Evolutionary conservation across 2,329 filamentous ascomycete genomes (phyloP).

Genomic region (Monosporascus sp.): DNA sequence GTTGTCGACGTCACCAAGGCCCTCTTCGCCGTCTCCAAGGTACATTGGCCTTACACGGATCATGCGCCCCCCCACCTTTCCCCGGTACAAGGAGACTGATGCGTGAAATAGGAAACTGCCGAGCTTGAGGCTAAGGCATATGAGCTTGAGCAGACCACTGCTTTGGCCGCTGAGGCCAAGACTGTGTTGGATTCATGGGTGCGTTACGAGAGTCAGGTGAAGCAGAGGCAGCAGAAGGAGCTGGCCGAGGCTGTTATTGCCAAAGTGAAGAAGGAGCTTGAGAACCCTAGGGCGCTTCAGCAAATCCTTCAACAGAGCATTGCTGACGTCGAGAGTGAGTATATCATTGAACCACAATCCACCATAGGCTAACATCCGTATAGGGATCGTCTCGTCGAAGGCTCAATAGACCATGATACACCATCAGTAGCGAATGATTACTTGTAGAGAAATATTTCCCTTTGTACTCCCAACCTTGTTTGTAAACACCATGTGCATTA

Average conservation of each 20-base stretch:
- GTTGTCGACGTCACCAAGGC: conserved; percentile 97
- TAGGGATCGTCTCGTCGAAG: conserved; percentile 61
- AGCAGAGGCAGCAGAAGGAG: conserved; percentile 97
- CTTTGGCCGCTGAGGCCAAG: conserved; percentile 90
- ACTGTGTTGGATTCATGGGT: conserved; percentile 96
- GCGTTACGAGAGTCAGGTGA: conserved; percentile 96
- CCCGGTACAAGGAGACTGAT: background rate
- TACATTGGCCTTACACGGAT: conserved; percentile 32
- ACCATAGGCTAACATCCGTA: conserved; percentile 28
- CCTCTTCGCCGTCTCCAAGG: conserved; percentile 97
- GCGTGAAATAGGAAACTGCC: conserved; percentile 74
- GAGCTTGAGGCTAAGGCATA: conserved; percentile 92
- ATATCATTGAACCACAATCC: too few species aligned
- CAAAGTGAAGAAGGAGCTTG: conserved; percentile 98
- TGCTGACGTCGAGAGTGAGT: conserved; percentile 87
- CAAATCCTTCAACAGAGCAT: conserved; percentile 98
- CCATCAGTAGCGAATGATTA: conserved; percentile 15
- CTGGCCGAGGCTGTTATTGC: conserved; percentile 87
- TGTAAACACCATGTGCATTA: conserved; percentile 59
- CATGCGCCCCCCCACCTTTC: background rate
- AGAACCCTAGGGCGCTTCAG: conserved; percentile 95
- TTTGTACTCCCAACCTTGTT: conserved; percentile 49
- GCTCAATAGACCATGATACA: conserved; percentile 50
- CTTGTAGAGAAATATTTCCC: conserved; percentile 34
- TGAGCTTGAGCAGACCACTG: conserved; percentile 95